Conservation (phyloP, 2,329 filamentous ascomycete genomes). For the Aspergillus sp. region DNA sequence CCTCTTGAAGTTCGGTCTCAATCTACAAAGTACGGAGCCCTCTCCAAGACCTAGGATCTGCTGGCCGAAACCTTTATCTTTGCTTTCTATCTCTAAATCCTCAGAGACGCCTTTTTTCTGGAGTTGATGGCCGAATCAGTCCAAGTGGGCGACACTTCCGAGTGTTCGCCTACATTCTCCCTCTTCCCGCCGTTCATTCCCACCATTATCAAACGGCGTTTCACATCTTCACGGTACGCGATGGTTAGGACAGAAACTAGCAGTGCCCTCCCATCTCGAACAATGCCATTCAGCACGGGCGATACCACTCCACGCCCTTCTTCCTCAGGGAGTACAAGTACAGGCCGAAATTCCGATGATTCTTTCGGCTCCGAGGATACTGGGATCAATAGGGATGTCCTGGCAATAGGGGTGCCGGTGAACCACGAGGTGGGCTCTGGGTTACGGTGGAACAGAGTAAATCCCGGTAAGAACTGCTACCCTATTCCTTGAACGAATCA, state of each 20-base stretch:
- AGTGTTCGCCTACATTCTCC: conserved; percentile 3
- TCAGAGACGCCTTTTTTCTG: too few relatives aligned
- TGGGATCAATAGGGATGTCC: conserved; percentile 9
- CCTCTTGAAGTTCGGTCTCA: not conserved
- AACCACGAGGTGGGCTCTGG: conserved; percentile 34
- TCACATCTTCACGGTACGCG: conserved; percentile 4
- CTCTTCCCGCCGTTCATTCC: conserved; percentile 10
- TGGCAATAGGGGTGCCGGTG: conserved; percentile 5
- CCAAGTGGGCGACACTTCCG: not conserved
- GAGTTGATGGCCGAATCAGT: conserved; percentile 1
- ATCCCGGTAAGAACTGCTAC: conserved; percentile 26
- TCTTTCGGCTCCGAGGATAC: conserved; percentile 17
- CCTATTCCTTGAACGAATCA: not conserved
- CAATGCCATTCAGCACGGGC: not conserved
- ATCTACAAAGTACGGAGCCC: not conserved
- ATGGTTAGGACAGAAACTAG: not conserved
- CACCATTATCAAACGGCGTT: conserved; percentile 6
- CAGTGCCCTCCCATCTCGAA: not conserved
- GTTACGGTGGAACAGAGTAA: conserved; percentile 36
- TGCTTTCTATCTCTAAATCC: not conserved
- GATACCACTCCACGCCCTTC: conserved; percentile 12
- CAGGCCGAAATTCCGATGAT: conserved; percentile 5
- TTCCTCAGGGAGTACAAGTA: conserved; percentile 15
- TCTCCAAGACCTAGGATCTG: not conserved
- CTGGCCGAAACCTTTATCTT: not conserved